Evolutionary conservation across 805 yeast species (phyloP).

Genomic region (Lipomyces kockii): DNA sequence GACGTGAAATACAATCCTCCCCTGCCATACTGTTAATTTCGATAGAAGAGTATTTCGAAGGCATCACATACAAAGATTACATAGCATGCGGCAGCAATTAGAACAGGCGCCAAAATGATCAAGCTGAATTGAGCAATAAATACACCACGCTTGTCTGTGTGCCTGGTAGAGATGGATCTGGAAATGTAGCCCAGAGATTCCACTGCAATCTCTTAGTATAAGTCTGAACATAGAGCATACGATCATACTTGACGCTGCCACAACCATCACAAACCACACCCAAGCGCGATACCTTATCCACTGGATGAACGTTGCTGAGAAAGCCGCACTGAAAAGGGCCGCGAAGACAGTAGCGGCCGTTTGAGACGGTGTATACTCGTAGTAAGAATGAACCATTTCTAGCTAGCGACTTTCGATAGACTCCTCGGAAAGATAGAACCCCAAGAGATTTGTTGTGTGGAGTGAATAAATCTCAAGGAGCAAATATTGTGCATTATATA

Average conservation of each 20-base stretch:
- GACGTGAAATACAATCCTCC: background rate
- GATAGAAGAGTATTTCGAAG: background rate
- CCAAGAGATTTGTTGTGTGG: too few species aligned
- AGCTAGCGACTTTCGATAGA: too few species aligned
- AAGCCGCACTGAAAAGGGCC: background rate
- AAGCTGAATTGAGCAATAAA: background rate
- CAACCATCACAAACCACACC: background rate
- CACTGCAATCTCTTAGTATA: background rate
- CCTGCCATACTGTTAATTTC: background rate
- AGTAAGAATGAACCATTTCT: background rate
- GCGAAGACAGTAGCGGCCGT: background rate
- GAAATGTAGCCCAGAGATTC: background rate
- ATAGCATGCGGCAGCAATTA: background rate
- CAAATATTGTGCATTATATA: too few species aligned
- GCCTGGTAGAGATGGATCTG: background rate
- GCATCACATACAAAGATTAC: background rate
- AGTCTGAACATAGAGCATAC: too few species aligned
- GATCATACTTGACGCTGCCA: background rate
- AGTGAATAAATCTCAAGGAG: too few species aligned
- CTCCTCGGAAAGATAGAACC: too few species aligned
- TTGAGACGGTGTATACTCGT: background rate
- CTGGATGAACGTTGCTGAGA: background rate
- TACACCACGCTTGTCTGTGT: background rate
- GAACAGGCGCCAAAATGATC: background rate
- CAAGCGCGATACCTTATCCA: background rate